A percentile compares a stretch with the other conserved stretches of the same genome.
phyloP scores from a whole-genome alignment of 1,284 basidiomycete species.

The Trichosporon ovoides region DNA sequence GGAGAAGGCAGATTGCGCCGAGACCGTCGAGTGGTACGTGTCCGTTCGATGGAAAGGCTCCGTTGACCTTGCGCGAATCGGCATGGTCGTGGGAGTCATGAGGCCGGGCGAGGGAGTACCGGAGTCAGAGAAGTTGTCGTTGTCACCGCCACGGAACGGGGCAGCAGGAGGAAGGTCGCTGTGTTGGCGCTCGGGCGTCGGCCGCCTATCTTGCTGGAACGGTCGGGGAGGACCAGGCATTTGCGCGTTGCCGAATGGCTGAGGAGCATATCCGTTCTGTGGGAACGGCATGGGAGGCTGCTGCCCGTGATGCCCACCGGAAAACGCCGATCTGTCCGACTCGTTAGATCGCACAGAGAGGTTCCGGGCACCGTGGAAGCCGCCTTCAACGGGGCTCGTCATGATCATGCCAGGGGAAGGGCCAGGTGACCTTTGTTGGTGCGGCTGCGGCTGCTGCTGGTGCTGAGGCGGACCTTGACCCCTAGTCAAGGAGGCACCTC shows the following conservation, averaged over 20 bases:
- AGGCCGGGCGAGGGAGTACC: constrained; percentile 17
- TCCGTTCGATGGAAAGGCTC: neutral
- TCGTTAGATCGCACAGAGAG: constrained; percentile 4
- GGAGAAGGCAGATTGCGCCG: neutral
- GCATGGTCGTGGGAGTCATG: constrained; percentile 25
- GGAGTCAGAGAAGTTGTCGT: constrained; percentile 24
- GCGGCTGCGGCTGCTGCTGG: constrained; percentile 10
- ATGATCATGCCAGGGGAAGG: too few species aligned
- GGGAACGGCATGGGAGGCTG: neutral
- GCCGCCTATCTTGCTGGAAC: neutral
- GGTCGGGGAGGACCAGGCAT: neutral
- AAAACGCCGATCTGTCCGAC: neutral
- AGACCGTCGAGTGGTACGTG: neutral
- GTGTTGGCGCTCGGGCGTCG: too few species aligned
- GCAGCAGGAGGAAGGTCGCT: constrained; percentile 27
- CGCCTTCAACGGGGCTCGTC: too few species aligned
- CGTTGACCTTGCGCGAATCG: neutral
- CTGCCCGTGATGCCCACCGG: neutral
- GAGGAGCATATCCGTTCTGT: neutral
- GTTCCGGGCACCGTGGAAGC: neutral
- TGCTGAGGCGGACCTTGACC: neutral
- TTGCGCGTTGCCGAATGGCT: neutral
- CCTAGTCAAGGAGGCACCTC: neutral
- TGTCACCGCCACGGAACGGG: constrained; percentile 18
- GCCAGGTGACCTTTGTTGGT: neutral